Evolutionary conservation across 805 yeast genomes (phyloP).

Genomic region (Yarrowia sp.): DNA sequence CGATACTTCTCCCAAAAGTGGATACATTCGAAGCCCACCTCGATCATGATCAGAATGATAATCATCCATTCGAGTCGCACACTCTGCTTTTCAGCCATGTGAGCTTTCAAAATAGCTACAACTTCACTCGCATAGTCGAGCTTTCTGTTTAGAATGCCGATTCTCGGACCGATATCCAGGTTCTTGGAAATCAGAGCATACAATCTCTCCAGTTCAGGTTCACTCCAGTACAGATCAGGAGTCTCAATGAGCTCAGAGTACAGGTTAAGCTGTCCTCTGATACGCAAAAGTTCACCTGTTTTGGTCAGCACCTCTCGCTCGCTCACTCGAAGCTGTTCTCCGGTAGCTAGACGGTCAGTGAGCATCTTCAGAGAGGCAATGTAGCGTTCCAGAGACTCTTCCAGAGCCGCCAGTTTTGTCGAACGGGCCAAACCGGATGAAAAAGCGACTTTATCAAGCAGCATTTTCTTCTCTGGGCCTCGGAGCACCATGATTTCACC

Average conservation of each 20-base stretch:
- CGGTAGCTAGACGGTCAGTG: slow-evolving; percentile 65
- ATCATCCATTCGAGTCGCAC: slow-evolving; percentile 85
- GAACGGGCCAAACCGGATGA: slow-evolving; percentile 85
- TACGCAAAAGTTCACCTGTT: slow-evolving; percentile 70
- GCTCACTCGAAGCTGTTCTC: slow-evolving; percentile 49
- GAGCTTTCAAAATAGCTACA: slow-evolving; percentile 70
- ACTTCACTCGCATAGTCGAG: slow-evolving; percentile 90
- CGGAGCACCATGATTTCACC: slow-evolving; percentile 73
- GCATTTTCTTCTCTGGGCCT: slow-evolving; percentile 48
- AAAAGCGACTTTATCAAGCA: slow-evolving; percentile 82
- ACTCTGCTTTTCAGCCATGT: slow-evolving; percentile 72
- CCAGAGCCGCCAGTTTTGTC: slow-evolving; percentile 79
- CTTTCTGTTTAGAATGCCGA: slow-evolving; percentile 75
- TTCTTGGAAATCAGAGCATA: slow-evolving; percentile 68
- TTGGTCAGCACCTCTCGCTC: slow-evolving; percentile 56
- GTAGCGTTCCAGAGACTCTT: slow-evolving; percentile 66
- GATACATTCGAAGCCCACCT: slow-evolving; percentile 75
- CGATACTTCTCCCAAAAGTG: slow-evolving; percentile 48
- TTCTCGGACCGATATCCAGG: slow-evolving; percentile 74
- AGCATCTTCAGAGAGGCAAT: slow-evolving; percentile 60
- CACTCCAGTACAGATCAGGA: slow-evolving; percentile 92
- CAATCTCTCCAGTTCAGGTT: slow-evolving; percentile 75
- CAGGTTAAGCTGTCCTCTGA: slow-evolving; percentile 79
- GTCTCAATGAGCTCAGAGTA: slow-evolving; percentile 88
- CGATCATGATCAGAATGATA: slow-evolving; percentile 76